phyloP scores from a whole-genome alignment of 1,284 basidiomycete species.

The Cryptococcus floricola region DNA sequence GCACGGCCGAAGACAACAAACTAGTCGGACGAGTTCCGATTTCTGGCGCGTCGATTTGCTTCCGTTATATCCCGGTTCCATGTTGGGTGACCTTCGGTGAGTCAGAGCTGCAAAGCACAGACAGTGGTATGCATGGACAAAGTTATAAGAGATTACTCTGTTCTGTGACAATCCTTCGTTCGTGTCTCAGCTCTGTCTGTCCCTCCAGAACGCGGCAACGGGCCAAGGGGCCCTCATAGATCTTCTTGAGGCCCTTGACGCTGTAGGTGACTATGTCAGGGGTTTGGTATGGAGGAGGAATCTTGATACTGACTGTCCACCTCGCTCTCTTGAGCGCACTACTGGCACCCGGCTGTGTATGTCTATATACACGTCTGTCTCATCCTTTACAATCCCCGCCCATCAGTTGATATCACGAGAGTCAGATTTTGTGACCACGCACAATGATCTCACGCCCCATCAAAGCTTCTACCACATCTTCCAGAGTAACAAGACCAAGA shows the following conservation, averaged over 20 bases:
- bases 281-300: too few species aligned
- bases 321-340: slow-evolving; percentile 19
- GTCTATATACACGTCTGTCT: slow-evolving; percentile 45
- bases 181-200: too few species aligned
- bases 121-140: too few species aligned
- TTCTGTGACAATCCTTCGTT: too few species aligned
- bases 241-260: too few species aligned
- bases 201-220: too few species aligned
- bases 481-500: slow-evolving; percentile 66
- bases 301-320: slow-evolving; percentile 10
- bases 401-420: too few species aligned
- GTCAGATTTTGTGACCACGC: slow-evolving; percentile 5
- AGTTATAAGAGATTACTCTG: too few species aligned
- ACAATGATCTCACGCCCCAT: slow-evolving; percentile 46
- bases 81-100: neutral
- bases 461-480: slow-evolving; percentile 52
- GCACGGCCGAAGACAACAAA: neutral
- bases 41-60: neutral
- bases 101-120: neutral
- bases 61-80: neutral
- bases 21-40: neutral
- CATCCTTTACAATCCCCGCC: slow-evolving; percentile 24
- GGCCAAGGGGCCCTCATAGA: too few species aligned
- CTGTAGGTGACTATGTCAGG: too few species aligned
- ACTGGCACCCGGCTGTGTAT: slow-evolving; percentile 39